Evolutionary conservation across 2,329 filamentous ascomycete species (phyloP), one percentile per base, ranked within the genome.

Genomic region (Colletotrichum phormii): DNA sequence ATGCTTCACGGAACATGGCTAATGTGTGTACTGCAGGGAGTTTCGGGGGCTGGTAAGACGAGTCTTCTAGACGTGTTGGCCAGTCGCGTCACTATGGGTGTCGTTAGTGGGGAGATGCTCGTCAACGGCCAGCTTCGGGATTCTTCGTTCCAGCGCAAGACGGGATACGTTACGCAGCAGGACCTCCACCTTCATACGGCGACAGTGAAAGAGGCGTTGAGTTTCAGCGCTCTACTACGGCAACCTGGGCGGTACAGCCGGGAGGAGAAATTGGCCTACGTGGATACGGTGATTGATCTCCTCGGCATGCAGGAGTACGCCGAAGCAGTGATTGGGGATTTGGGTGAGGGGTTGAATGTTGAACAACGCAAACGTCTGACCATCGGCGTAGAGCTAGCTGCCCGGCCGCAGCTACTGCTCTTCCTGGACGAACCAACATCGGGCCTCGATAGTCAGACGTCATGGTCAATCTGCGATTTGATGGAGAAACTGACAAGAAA

Each of bases 391-490:
- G 93, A 95, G 79, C 84, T 95, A 5, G 93, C 91, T n/a, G 93
- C 93, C 0, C 93, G 92, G 77, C 93, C 93, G 1, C 88, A 92
- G 51, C 82, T 95, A 3, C 86, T 95, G 59, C 87, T 95, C 18
- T 95, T 95, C 84, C 85, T 95, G 18, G 93, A 95, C 76, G 93
- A 95, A 78, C 93, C 93, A 2, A 95, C 93, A 2, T 94, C 92
- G 5, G 93, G 93, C 78, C 86, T 95, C 11, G 93, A 95, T 80
- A 91, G 88, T 77, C 92, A 94, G 78, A 94, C 92, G 1, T 92
- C 92, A 0, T 95, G 92, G 91, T 91, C 92, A 55, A 94, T 95
- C 78, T 88, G 90, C 26, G 89, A 90, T 79, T 85, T 95, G 5
- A 88, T 95, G 72, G 89, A 92, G 75, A 94, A 93, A 74, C 82